phyloP scores from a whole-genome alignment of 1,139 yeast species.

The Suhomyces bokatorum region DNA sequence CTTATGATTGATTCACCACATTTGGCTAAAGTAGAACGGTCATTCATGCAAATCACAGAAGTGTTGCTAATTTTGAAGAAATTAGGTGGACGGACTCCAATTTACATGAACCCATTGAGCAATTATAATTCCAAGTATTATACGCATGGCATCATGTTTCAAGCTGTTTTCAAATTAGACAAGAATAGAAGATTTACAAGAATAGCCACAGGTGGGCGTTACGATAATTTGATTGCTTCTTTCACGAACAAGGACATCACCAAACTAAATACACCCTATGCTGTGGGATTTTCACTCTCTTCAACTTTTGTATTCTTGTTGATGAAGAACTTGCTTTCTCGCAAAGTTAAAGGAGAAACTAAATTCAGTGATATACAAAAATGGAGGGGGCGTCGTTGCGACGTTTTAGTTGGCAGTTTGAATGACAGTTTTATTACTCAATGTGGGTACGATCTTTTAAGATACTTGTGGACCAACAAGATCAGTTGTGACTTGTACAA shows the following conservation, averaged over 20 bases:
- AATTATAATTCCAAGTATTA: slow-evolving; percentile 82
- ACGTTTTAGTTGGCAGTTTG: slow-evolving; percentile 73
- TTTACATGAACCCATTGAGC: slow-evolving; percentile 66
- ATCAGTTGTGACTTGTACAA: slow-evolving; percentile 71
- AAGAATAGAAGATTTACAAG: slow-evolving; percentile 44
- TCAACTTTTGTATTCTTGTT: slow-evolving; percentile 44
- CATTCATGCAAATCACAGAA: slow-evolving; percentile 57
- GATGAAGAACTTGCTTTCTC: slow-evolving; percentile 34
- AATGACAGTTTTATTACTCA: slow-evolving; percentile 53
- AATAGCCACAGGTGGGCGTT: slow-evolving; percentile 90
- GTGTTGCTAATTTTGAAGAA: slow-evolving; percentile 56
- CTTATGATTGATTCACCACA: slow-evolving; percentile 76
- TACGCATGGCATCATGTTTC: slow-evolving; percentile 82
- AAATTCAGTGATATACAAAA: slow-evolving; percentile 11
- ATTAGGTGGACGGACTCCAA: slow-evolving; percentile 46
- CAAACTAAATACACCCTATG: slow-evolving; percentile 43
- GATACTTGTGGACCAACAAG: slow-evolving; percentile 65
- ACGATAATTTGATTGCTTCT: slow-evolving; percentile 67
- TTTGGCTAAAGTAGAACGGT: slow-evolving; percentile 58
- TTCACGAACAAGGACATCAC: slow-evolving; percentile 48
- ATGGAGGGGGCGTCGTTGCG: slow-evolving; percentile 58
- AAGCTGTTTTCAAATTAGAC: slow-evolving; percentile 64
- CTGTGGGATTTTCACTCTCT: slow-evolving; percentile 79
- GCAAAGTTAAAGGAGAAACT: slow-evolving; percentile 17
- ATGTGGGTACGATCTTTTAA: slow-evolving; percentile 62